These are phyloP conservation scores for Mycena rosella DNA, from an alignment of 768 basidiomycete species.

Conservation along the genomic window DNA sequence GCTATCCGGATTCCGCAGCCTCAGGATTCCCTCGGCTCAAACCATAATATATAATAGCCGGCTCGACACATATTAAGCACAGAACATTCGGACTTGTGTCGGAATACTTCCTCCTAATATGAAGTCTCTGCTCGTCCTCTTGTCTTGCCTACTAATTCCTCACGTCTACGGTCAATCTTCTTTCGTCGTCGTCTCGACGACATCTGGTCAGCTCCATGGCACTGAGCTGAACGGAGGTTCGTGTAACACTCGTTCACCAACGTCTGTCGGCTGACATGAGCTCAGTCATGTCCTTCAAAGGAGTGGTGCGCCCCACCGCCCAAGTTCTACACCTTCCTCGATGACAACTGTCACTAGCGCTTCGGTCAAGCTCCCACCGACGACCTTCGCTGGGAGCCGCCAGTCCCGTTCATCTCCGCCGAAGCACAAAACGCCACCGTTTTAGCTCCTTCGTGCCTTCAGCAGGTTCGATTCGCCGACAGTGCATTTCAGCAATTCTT, in stretches of 20 bases:
- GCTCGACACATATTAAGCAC: too few relatives aligned
- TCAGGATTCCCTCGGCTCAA: too few relatives aligned
- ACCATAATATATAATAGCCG: too few relatives aligned
- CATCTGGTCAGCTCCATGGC: constrained; percentile 27
- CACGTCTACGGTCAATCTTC: constrained; percentile 8
- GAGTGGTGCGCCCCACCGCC: constrained; percentile 14
- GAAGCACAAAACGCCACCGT: constrained; percentile 19
- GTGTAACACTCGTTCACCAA: constrained; percentile 1
- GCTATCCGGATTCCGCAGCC: too few relatives aligned
- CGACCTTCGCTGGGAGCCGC: constrained; percentile 26
- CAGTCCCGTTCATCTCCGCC: constrained; percentile 24
- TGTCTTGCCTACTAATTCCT: constrained; percentile 15
- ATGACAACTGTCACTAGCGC: constrained; percentile 1
- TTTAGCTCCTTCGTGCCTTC: constrained; percentile 26
- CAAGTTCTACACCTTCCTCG: background rate
- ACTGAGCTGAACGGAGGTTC: constrained; percentile 25
- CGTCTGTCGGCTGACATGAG: constrained; percentile 3
- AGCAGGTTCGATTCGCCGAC: constrained; percentile 26
- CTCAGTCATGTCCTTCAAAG: constrained; percentile 30
- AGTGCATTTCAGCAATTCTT: constrained; percentile 13
- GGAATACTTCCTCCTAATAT: too few relatives aligned
- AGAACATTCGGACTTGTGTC: too few relatives aligned
- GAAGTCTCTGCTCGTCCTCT: constrained; percentile 13
- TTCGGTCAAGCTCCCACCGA: constrained; percentile 26
- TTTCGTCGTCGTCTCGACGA: constrained; percentile 17